Evolutionary conservation across 2,329 filamentous ascomycete genomes (phyloP).

Genomic region (Fusarium guadeloupense): DNA sequence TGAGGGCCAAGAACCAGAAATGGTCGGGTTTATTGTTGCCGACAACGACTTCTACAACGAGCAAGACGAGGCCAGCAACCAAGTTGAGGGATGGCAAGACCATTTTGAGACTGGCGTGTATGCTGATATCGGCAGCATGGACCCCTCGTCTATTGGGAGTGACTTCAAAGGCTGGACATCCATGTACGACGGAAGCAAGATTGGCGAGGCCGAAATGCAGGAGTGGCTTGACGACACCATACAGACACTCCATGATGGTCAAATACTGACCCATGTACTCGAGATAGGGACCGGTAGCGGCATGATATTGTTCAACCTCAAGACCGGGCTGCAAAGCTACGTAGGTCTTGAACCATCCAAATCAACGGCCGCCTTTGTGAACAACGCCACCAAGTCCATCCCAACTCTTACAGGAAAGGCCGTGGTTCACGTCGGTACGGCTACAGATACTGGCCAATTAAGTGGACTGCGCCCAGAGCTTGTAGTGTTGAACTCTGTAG

Average conservation of each 20-base stretch:
- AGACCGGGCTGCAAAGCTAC: constrained; percentile 32
- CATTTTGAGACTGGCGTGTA: constrained; percentile 32
- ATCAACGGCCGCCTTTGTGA: constrained; percentile 35
- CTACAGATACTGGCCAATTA: background rate
- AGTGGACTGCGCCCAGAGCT: background rate
- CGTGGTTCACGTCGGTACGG: constrained; percentile 32
- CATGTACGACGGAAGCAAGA: constrained; percentile 42
- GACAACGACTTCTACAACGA: background rate
- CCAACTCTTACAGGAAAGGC: constrained; percentile 30
- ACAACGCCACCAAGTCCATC: constrained; percentile 7
- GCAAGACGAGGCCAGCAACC: constrained; percentile 3
- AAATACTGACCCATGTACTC: constrained; percentile 25
- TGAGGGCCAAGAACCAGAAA: constrained; percentile 6
- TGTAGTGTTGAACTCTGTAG: constrained; percentile 1
- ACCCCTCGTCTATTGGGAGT: constrained; percentile 23
- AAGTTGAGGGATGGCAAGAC: constrained; percentile 32
- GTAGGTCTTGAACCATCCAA: constrained; percentile 43
- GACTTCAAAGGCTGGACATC: constrained; percentile 48
- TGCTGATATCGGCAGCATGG: constrained; percentile 15
- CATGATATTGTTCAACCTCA: constrained; percentile 48
- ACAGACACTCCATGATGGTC: constrained; percentile 27
- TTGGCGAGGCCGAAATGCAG: constrained; percentile 44
- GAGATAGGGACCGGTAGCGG: constrained; percentile 47
- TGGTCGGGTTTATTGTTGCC: constrained; percentile 27
- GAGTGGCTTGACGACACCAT: constrained; percentile 49